Percentiles rank a stretch among this genome's conserved stretches.
Conservation (phyloP, 1,139 yeast genomes). For the Geotrichum candidum region DNA sequence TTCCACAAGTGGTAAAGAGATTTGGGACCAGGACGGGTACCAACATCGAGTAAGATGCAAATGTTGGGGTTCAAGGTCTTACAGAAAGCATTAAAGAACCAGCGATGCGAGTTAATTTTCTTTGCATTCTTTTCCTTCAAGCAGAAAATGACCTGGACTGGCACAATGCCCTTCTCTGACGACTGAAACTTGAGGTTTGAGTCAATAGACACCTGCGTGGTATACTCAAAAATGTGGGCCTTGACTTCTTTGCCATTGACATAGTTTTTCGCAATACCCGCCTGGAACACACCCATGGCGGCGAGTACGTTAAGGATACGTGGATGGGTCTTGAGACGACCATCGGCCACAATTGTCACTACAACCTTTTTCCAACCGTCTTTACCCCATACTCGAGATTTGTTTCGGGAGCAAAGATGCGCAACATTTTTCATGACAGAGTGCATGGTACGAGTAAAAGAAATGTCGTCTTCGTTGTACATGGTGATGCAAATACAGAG, state of each 20-base stretch:
- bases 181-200: constrained; percentile 76
- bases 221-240: constrained; percentile 90
- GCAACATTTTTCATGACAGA: constrained; percentile 89
- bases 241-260: constrained; percentile 86
- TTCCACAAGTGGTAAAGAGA: constrained; percentile 93
- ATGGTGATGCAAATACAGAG: constrained; percentile 84
- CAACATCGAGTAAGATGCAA: constrained; percentile 81
- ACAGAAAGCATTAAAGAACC: constrained; percentile 93
- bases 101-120: constrained; percentile 90
- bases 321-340: constrained; percentile 77
- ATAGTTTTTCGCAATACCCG: constrained; percentile 87
- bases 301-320: constrained; percentile 80
- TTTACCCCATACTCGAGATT: constrained; percentile 86
- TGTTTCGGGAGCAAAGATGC: constrained; percentile 72
- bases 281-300: constrained; percentile 94
- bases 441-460: constrained; percentile 88
- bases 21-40: constrained; percentile 83
- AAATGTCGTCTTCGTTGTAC: constrained; percentile 89
- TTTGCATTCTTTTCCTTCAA: constrained; percentile 84
- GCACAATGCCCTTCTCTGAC: constrained; percentile 77
- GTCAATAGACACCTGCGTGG: constrained; percentile 83
- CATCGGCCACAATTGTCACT: constrained; percentile 85
- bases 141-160: constrained; percentile 87
- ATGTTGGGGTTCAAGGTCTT: constrained; percentile 82
- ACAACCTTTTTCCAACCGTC: constrained; percentile 96